phyloP scores from a whole-genome alignment of 2,329 filamentous ascomycete genomes.

The Bipolaris bicolor region DNA sequence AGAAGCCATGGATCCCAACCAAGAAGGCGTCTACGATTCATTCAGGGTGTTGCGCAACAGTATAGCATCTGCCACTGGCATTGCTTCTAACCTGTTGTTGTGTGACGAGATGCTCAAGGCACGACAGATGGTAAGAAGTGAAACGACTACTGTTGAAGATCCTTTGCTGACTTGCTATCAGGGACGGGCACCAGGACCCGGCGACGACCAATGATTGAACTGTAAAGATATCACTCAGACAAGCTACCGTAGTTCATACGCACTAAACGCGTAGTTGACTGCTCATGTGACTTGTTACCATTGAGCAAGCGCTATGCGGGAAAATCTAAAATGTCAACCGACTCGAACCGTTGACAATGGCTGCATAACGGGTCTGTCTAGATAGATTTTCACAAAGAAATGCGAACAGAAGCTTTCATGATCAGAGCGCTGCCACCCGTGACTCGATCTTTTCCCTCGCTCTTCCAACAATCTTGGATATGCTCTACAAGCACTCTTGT shows the following conservation, averaged over 20 bases:
- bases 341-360: background rate
- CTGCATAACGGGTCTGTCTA: conserved; percentile 12
- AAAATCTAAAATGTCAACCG: background rate
- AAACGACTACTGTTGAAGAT: background rate
- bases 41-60: conserved; percentile 94
- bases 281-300: background rate
- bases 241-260: conserved; percentile 2
- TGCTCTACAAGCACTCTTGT: background rate
- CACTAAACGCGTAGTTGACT: background rate
- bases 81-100: conserved; percentile 91
- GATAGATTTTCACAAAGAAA: conserved; percentile 9
- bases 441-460: background rate
- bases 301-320: background rate
- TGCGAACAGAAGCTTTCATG: background rate
- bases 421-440: background rate
- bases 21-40: conserved; percentile 93
- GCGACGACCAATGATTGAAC: conserved; percentile 20
- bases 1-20: conserved; percentile 91
- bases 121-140: conserved; percentile 76
- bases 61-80: conserved; percentile 90
- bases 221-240: background rate
- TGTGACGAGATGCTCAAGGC: conserved; percentile 98
- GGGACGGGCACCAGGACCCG: conserved; percentile 43
- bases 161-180: conserved; percentile 16
- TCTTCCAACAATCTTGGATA: background rate